These are phyloP conservation scores for Boletales sp. DNA, from an alignment of 768 basidiomycete species.

Conservation along the genomic window DNA sequence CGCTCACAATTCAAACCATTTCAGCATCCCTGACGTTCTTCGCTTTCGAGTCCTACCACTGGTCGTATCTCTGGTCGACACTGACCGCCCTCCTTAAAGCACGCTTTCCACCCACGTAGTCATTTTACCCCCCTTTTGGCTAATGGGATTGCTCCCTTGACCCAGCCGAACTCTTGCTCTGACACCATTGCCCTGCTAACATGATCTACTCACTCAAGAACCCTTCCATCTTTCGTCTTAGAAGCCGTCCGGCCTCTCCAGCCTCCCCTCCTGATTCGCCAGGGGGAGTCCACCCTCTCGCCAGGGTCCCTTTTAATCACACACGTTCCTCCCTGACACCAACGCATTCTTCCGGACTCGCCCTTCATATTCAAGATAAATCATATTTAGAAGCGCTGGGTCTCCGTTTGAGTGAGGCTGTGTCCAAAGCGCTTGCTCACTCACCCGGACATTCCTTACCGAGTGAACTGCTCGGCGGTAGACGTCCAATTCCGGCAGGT, in stretches of 20 bases:
- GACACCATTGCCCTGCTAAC: slow-evolving; percentile 15
- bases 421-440: slow-evolving; percentile 69
- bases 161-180: slow-evolving; percentile 4
- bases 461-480: slow-evolving; percentile 59
- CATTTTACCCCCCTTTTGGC: slow-evolving; percentile 9
- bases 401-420: slow-evolving; percentile 77
- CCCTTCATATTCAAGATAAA: slow-evolving; percentile 66
- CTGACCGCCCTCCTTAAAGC: slow-evolving; percentile 77
- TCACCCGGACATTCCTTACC: slow-evolving; percentile 51
- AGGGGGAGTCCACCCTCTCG: slow-evolving; percentile 51
- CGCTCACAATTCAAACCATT: slow-evolving; percentile 1
- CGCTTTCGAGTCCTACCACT: slow-evolving; percentile 48
- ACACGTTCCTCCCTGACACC: slow-evolving; percentile 46
- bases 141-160: slow-evolving; percentile 42
- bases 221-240: slow-evolving; percentile 62
- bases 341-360: slow-evolving; percentile 30
- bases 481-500: slow-evolving; percentile 69
- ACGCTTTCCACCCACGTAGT: slow-evolving; percentile 12
- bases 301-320: slow-evolving; percentile 60
- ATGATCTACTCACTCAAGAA: slow-evolving; percentile 68
- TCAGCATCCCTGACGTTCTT: slow-evolving; percentile 45
- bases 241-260: slow-evolving; percentile 63
- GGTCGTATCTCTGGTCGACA: slow-evolving; percentile 57
- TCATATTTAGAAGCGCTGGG: slow-evolving; percentile 76
- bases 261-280: slow-evolving; percentile 37